A percentile compares a stretch with the other conserved stretches of the same genome.
Conservation (phyloP, 345 rosid genomes). For the Gossypium arboreum region DNA sequence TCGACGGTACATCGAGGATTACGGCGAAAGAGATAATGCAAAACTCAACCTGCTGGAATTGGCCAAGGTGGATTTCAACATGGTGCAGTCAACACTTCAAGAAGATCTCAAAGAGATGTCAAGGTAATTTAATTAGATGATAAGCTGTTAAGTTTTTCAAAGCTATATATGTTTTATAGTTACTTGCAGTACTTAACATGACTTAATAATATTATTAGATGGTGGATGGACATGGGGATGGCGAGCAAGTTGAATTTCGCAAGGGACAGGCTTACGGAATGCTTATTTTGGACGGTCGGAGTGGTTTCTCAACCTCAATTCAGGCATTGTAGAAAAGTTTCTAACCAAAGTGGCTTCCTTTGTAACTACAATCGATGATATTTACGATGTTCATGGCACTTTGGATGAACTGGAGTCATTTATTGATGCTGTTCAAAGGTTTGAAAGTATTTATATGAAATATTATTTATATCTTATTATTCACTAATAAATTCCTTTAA, state of each 20-base stretch:
- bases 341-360: not conserved
- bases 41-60: conserved; percentile 28
- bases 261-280: not conserved
- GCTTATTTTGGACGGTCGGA: not conserved
- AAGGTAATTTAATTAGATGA: conserved; percentile 14
- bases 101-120: conserved; percentile 26
- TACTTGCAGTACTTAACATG: no score
- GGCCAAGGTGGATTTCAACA: conserved; percentile 40
- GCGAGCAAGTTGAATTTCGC: not conserved
- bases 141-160: no score
- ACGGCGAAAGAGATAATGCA: not conserved
- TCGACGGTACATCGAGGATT: conserved; percentile 31
- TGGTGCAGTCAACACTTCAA: conserved; percentile 29
- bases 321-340: not conserved
- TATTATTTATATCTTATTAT: not conserved
- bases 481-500: not conserved
- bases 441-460: not conserved
- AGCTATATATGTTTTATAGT: no score
- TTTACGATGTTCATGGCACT: not conserved
- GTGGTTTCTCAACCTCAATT: not conserved
- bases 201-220: not conserved
- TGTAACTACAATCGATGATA: not conserved
- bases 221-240: not conserved
- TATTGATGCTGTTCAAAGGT: conserved; percentile 24
- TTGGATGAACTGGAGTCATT: not conserved